Evolutionary conservation across 495 filamentous ascomycete species (phyloP).

Genomic region (Penicillium bialowiezense): DNA sequence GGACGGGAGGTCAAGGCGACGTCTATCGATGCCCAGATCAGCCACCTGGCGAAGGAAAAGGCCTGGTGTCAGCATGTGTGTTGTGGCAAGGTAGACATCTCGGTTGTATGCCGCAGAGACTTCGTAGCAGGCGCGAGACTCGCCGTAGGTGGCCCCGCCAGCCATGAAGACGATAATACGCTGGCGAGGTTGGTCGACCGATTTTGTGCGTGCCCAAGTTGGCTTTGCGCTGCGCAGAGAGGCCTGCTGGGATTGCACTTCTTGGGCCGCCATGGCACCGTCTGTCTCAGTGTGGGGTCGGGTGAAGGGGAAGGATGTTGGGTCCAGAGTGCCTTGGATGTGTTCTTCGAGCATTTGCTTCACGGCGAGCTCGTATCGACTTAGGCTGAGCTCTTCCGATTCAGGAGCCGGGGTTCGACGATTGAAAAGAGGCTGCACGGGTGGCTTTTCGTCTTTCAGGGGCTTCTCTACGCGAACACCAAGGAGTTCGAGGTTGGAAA

Average conservation of each 20-base stretch:
- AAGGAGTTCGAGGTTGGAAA: constrained; percentile 78
- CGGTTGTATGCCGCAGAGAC: constrained; percentile 63
- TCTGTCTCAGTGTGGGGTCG: constrained; percentile 70
- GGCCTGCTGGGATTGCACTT: constrained; percentile 58
- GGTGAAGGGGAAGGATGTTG: constrained; percentile 71
- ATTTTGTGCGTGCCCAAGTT: constrained; percentile 85
- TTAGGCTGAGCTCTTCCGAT: constrained; percentile 52
- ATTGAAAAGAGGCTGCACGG: constrained; percentile 64
- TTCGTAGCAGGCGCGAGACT: constrained; percentile 87
- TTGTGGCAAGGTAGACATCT: constrained; percentile 88
- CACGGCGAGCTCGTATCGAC: constrained; percentile 50
- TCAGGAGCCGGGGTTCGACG: constrained; percentile 50
- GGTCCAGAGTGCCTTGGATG: constrained; percentile 53
- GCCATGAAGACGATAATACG: constrained; percentile 95
- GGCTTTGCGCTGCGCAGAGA: constrained; percentile 88
- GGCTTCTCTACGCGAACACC: constrained; percentile 71
- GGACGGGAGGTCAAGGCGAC: constrained; percentile 73
- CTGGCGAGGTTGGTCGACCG: constrained; percentile 77
- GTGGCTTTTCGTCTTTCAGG: constrained; percentile 71
- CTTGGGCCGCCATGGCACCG: constrained; percentile 49
- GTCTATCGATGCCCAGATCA: constrained; percentile 70
- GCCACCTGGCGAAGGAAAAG: constrained; percentile 79
- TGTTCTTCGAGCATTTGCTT: constrained; percentile 71
- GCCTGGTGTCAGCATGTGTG: constrained; percentile 82
- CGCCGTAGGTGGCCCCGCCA: constrained; percentile 90